Evolutionary conservation across 306 rosid species (phyloP), one percentile per base, ranked within the genome.

Genomic region (Pyrus bretschneideri): DNA sequence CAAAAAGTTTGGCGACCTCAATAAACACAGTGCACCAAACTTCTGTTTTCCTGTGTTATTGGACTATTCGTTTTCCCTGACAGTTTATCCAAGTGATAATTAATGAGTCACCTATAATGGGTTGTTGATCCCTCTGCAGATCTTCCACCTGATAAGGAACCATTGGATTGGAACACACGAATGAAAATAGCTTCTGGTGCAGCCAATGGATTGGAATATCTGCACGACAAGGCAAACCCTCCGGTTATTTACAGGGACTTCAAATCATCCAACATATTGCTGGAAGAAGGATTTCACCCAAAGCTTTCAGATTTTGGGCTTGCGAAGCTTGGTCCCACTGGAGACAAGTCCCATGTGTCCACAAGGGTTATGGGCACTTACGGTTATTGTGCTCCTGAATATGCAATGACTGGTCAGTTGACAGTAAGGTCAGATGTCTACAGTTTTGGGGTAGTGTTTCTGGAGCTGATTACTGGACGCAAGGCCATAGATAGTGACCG

Each of bases 261-360:
- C 87, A 93, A 93, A 77, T 93, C 97, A 64, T 93, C 97, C 49
- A 93, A 93, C 75, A 93, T 93, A 81, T 93, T 93, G 82, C 82
- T 93, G 68, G 96, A 90, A 9, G 96, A 93, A 85, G 96, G 88
- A 75, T 93, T 67, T 79, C 94, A 87, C 46, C 97, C 97, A 31
- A 93, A 87, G 83, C 97, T 93, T 82, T 93, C 97, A 77, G 97
- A 93, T 83, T 93, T 93, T 76, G 97, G 97, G 73, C 97, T 93
- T 66, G 97, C 97, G 15, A 93, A 93, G 87, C 97, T 93, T 68
- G 97, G 97, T 80, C 97, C 97, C 27, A 88, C 88, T 5, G 97
- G 96, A 69, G 96, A 93, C 83, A 93, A 93, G 82, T 93, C 97
- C 21, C 97, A 93, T 40, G 96, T 93, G 83, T 93, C 96, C 73